Evolutionary conservation across 139 green algal species (phyloP).

Genomic region (Tetradesmus lagerheimii): DNA sequence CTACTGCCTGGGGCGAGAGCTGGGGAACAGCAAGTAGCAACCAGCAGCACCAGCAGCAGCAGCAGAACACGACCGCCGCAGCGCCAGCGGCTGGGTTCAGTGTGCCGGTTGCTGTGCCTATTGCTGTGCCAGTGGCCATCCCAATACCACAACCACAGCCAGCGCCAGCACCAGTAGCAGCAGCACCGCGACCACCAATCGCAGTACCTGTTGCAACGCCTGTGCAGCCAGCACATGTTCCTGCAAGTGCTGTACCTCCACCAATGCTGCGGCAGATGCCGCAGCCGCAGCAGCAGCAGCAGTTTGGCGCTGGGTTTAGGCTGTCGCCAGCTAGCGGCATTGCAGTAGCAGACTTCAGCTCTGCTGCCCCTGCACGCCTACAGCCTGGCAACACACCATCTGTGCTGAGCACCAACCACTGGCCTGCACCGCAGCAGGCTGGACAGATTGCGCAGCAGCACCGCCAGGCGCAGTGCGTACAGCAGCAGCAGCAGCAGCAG

Average conservation of each 20-base stretch:
- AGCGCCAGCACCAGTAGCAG: not conserved
- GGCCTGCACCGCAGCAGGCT: slow-evolving; percentile 11
- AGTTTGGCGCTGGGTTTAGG: not conserved
- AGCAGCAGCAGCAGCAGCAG: not conserved
- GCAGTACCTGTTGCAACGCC: slow-evolving; percentile 3
- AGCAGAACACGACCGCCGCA: slow-evolving; percentile 19
- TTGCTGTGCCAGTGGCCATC: not conserved
- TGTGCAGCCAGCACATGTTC: not conserved
- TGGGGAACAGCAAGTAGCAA: not conserved
- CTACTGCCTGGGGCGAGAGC: not conserved
- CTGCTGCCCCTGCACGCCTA: not conserved
- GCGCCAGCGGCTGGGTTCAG: not conserved
- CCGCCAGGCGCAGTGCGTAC: not conserved
- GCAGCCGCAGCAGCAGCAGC: not conserved
- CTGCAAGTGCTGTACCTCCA: not conserved
- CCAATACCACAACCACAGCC: not conserved
- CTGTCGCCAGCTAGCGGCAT: not conserved
- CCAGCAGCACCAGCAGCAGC: slow-evolving; percentile 4
- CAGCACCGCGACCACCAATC: not conserved
- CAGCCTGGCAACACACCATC: not conserved
- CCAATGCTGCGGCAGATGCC: not conserved
- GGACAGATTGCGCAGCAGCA: slow-evolving; percentile 26
- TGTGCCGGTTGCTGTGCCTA: not conserved
- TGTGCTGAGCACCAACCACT: not conserved
- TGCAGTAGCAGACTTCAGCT: slow-evolving; percentile 19